phyloP scores from a whole-genome alignment of 441 rosid genomes.

The Populus hybrid region DNA sequence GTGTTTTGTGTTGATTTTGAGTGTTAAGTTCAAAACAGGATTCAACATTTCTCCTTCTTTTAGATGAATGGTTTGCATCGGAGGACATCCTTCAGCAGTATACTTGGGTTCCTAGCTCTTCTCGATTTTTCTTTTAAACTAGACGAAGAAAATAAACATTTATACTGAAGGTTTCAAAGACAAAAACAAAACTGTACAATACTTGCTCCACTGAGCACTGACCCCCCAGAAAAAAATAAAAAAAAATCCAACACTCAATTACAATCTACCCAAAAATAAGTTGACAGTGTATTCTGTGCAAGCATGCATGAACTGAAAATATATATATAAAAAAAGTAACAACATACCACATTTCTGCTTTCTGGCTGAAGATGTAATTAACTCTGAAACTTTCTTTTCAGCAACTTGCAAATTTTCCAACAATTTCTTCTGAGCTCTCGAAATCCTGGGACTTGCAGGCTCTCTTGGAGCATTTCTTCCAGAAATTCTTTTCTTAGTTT shows the following conservation, averaged over 20 bases:
- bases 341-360: constrained; percentile 49
- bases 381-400: constrained; percentile 47
- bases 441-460: constrained; percentile 42
- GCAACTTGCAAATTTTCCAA: constrained; percentile 46
- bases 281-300: not conserved
- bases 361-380: constrained; percentile 69
- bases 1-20: not conserved
- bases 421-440: constrained; percentile 49
- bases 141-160: not conserved
- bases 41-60: not conserved
- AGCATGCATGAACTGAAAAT: not conserved
- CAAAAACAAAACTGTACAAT: not conserved
- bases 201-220: not conserved
- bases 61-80: not conserved
- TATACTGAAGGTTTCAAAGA: not conserved
- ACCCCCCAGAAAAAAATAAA: not conserved
- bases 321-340: not conserved
- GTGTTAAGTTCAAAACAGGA: constrained; percentile 7
- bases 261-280: not conserved
- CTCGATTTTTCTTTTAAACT: not conserved
- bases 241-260: not conserved
- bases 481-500: constrained; percentile 51
- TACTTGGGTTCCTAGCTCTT: not conserved
- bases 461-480: constrained; percentile 50
- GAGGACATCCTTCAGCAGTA: not conserved